Conservation (phyloP, 768 basidiomycete species). For the Mycena rosella region DNA sequence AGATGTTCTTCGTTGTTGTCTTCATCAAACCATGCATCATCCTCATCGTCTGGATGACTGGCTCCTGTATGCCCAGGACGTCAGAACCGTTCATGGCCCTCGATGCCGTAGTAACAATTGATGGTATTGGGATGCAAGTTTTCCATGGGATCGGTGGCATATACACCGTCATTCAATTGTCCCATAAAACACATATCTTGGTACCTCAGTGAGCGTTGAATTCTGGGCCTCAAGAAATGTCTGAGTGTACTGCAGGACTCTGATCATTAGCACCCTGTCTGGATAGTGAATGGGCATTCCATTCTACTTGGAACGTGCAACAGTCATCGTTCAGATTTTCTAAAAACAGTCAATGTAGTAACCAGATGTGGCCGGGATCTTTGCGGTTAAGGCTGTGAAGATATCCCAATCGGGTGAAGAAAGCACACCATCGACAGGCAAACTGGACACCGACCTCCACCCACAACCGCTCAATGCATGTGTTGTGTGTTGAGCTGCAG, state of each 20-base stretch:
- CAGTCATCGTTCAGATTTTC: slow-evolving; percentile 53
- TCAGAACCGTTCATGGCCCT: neutral
- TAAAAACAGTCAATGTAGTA: slow-evolving; percentile 58
- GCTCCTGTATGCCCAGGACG: slow-evolving; percentile 15
- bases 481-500: slow-evolving; percentile 56
- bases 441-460: slow-evolving; percentile 57
- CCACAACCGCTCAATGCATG: slow-evolving; percentile 58
- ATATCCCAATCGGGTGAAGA: slow-evolving; percentile 53
- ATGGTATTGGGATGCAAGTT: slow-evolving; percentile 6
- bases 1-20: neutral
- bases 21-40: neutral
- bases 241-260: slow-evolving; percentile 37
- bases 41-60: neutral
- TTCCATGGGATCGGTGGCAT: slow-evolving; percentile 7
- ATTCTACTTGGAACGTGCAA: slow-evolving; percentile 46
- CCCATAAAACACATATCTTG: slow-evolving; percentile 12
- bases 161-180: neutral
- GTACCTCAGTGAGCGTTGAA: neutral
- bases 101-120: slow-evolving; percentile 10
- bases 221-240: too few relatives aligned
- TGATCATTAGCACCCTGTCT: slow-evolving; percentile 39
- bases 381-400: slow-evolving; percentile 48
- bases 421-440: slow-evolving; percentile 54
- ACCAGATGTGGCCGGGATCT: slow-evolving; percentile 55
- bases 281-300: slow-evolving; percentile 56